Evolutionary conservation across 371 early-diverging fungal genomes (phyloP), one percentile per base, ranked within the genome.

Genomic region (Mortierella sp.): DNA sequence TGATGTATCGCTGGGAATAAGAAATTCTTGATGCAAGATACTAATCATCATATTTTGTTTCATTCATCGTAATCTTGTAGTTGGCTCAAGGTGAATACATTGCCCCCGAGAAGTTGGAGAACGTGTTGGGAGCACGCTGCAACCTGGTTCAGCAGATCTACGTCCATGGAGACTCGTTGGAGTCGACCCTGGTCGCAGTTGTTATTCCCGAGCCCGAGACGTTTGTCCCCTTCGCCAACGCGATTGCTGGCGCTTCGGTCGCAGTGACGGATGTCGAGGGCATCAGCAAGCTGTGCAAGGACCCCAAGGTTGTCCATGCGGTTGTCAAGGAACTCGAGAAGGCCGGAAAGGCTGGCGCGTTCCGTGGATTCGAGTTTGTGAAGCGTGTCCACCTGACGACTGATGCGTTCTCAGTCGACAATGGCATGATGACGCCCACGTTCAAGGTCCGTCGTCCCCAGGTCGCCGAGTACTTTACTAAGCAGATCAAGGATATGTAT

Each of bases 31-130:
- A n/a, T n/a, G n/a, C n/a, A n/a, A n/a, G n/a, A n/a, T n/a, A n/a
- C n/a, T n/a, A n/a, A n/a, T n/a, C n/a, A 41, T 40, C 52, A 31
- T 24, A 31, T 22, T 67, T 34, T 71, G 48, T 37, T 58, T 44
- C 7, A 14, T 43, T 31, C 26, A 66, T 43, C 24, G 8, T 39
- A 7, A 26, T 7, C 24, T 40, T 26, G 44, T 58, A 80, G 76
- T 82, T 92, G 65, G 85, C 90, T 9, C 94, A 93, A 76, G 98
- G 98, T 63, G 99, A 99, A 90, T 99, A 99, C 89, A 93, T 99
- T 82, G 97, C 98, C 0, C 99, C 99, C 13, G 99, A 99, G 84
- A 98, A 97, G 87, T 91, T 88, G 52, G 88, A 88, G 70, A 84
- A 80, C 66, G 66, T 81, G 41, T 79, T 93, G 77, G 86, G 73